Evolutionary conservation across 2,329 filamentous ascomycete species (phyloP), one percentile per base, ranked within the genome.

Genomic region (Pochonia chlamydosporia): DNA sequence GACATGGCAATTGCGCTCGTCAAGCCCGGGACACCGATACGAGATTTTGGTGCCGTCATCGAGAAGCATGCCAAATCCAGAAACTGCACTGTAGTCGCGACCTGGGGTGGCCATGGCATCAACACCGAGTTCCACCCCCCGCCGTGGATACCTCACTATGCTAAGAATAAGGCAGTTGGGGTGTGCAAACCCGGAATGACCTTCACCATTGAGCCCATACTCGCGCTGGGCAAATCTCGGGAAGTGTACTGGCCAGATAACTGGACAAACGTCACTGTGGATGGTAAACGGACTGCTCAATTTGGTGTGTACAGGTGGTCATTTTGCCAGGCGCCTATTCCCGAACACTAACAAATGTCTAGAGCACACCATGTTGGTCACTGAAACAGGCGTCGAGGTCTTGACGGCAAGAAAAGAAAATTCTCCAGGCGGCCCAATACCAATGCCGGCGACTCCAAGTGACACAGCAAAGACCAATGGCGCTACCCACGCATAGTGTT

Each of bases 141-240:
- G 24, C 93, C 93, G 1, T 97, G 95, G 63, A 85, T 99, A 44
- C 93, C 93, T 5, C 93, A 99, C 68, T 99, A 99, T 62, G 92
- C 85, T 48, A 97, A 96, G 77, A 99, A 97, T 72, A 99, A 97
- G 79, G 89, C 92, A 0, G 87, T 96, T 1, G 93, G 93, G 42
- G 83, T 87, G 58, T 93, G 91, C 50, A 96, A 96, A 72, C 85
- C 89, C 1, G 93, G 93, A 46, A 96, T 97, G 90, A 96, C 90
- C 54, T 99, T 99, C 61, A 99, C 93, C 1, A 99, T 99, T 52
- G 93, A 99, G 71, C 93, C 93, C 14, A 99, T 99, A 93, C 91
- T 99, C 63, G 90, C 89, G 35, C 68, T 96, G 47, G 93, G 93
- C 49, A 91, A 88, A 51, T 88, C 96, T 68, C 82, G 82, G 53